Evolutionary conservation across 768 basidiomycete species (phyloP).

Genomic region (Phlebiopsis gigantea): DNA sequence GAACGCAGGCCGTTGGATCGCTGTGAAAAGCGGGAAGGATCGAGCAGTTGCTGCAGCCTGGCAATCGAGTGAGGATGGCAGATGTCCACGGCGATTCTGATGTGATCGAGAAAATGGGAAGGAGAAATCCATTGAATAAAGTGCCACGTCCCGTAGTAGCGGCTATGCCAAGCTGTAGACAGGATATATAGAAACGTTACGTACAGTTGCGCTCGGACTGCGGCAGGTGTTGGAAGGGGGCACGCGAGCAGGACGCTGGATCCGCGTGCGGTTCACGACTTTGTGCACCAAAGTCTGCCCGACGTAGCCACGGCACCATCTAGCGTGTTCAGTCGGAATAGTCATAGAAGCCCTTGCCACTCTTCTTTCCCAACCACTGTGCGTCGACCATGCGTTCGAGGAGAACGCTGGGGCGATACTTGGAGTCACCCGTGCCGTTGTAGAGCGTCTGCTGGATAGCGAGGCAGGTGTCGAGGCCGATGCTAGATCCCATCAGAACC

Average conservation of each 20-base stretch:
- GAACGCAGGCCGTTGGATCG: neutral
- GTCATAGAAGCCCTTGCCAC: slow-evolving; percentile 92
- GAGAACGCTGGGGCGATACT: slow-evolving; percentile 88
- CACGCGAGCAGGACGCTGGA: neutral
- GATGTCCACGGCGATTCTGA: neutral
- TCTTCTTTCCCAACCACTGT: slow-evolving; percentile 89
- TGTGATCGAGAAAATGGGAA: neutral
- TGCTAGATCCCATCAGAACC: slow-evolving; percentile 40
- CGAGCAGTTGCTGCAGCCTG: neutral
- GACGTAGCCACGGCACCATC: neutral
- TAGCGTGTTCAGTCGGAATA: slow-evolving; percentile 35
- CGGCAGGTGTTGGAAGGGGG: neutral
- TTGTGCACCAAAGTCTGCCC: neutral
- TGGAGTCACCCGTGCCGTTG: slow-evolving; percentile 85
- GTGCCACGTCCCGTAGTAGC: neutral
- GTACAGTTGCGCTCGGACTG: slow-evolving; percentile 2
- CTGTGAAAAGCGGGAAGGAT: neutral
- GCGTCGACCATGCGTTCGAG: slow-evolving; percentile 97
- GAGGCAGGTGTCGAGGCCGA: slow-evolving; percentile 96
- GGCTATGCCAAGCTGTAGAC: neutral
- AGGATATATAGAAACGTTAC: slow-evolving; percentile 3
- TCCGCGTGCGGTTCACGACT: neutral
- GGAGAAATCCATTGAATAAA: neutral
- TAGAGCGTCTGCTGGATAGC: slow-evolving; percentile 90
- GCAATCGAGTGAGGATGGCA: neutral